Conservation (phyloP, 2,329 filamentous ascomycete species). For the Colletotrichum melonis region DNA sequence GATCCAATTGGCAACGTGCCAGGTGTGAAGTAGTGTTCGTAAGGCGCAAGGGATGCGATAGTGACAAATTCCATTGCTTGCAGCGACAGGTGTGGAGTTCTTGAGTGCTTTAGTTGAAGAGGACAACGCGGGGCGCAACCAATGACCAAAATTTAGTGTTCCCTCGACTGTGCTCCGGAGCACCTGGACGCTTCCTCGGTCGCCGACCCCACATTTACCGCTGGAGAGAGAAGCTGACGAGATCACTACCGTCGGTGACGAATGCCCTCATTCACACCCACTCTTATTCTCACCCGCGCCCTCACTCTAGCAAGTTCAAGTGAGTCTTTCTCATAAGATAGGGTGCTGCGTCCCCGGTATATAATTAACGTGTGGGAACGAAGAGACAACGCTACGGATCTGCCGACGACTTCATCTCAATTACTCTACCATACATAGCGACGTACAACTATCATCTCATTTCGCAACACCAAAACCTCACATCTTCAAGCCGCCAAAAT, state of each 20-base stretch:
- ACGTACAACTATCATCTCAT: not conserved
- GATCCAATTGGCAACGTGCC: not conserved
- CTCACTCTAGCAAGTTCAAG: conserved; percentile 12
- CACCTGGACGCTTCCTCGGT: conserved; percentile 30
- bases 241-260: not conserved
- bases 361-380: not conserved
- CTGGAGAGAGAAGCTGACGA: conserved; percentile 12
- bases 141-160: not conserved
- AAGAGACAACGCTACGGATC: not conserved
- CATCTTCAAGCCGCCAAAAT: conserved; percentile 35
- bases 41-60: not conserved
- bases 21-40: no score
- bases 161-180: not conserved
- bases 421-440: not conserved
- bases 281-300: not conserved
- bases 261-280: conserved; percentile 2
- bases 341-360: not conserved
- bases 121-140: not conserved
- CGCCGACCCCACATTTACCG: conserved; percentile 10
- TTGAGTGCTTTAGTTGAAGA: not conserved
- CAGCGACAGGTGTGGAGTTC: not conserved
- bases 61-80: not conserved
- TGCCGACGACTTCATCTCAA: not conserved
- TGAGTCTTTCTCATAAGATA: no score
- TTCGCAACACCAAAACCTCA: not conserved